These are phyloP conservation scores for Calonectria pauciramosa DNA, from an alignment of 2,329 filamentous ascomycete genomes.

Conservation along the genomic window DNA sequence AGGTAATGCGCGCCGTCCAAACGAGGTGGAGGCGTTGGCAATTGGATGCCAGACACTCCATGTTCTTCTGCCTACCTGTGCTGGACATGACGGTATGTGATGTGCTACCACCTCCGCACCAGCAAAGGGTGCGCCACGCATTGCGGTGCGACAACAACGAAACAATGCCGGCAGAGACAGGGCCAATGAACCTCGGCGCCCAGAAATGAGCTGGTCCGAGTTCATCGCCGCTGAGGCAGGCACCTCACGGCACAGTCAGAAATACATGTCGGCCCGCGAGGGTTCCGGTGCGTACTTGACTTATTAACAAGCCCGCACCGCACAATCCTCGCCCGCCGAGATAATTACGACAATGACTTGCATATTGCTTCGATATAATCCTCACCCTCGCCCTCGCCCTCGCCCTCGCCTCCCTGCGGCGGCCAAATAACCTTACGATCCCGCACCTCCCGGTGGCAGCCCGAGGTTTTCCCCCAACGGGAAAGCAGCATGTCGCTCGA, in stretches of 20 bases:
- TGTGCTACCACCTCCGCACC: constrained; percentile 24
- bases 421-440: constrained; percentile 6
- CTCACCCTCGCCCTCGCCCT: neutral
- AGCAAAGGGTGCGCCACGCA: constrained; percentile 11
- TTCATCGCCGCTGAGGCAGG: neutral
- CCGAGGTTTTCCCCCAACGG: constrained; percentile 18
- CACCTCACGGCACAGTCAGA: neutral
- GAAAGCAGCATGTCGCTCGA: constrained; percentile 3
- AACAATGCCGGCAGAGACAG: constrained; percentile 5
- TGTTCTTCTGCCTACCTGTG: neutral
- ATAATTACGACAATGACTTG: neutral
- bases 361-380: neutral
- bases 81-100: constrained; percentile 12
- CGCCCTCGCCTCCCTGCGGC: neutral
- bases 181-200: neutral
- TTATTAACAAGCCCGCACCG: neutral
- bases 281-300: neutral
- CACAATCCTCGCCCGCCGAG: neutral
- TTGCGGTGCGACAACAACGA: constrained; percentile 10
- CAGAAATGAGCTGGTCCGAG: constrained; percentile 4
- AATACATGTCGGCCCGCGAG: neutral
- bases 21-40: constrained; percentile 20
- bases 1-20: constrained; percentile 16
- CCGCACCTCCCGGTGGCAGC: constrained; percentile 14
- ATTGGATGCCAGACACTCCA: neutral